A percentile compares a stretch with the other conserved stretches of the same genome.
Evolutionary conservation across 73 alveolate species (phyloP).

Genomic region (Paramecium biaurelia): DNA sequence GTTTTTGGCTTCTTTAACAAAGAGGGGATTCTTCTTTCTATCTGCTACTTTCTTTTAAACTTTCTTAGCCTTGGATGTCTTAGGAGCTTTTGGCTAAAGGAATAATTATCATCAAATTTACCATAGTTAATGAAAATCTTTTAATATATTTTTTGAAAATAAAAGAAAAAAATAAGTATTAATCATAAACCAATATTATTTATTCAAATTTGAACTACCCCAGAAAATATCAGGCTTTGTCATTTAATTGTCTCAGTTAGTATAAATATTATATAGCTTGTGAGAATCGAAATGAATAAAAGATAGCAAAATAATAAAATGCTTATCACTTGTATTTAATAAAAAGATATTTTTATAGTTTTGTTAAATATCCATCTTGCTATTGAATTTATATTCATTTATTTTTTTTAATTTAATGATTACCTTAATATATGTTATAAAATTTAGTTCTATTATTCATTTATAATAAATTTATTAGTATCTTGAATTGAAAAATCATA

Average conservation of each 20-base stretch:
- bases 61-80: conserved; percentile 62
- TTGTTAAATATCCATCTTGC: too few relatives aligned
- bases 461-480: too few relatives aligned
- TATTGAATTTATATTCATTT: too few relatives aligned
- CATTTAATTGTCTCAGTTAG: background rate
- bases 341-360: too few relatives aligned
- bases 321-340: too few relatives aligned
- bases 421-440: too few relatives aligned
- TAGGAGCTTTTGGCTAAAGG: conserved; percentile 40
- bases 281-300: too few relatives aligned
- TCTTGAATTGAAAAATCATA: too few relatives aligned
- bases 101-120: background rate
- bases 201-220: background rate
- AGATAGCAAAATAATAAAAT: background rate
- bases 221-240: background rate
- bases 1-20: conserved; percentile 87
- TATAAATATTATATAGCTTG: background rate
- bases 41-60: conserved; percentile 34
- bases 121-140: conserved; percentile 32
- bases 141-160: conserved; percentile 16
- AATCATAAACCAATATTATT: background rate
- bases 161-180: background rate
- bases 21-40: conserved; percentile 84
- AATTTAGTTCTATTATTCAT: too few relatives aligned
- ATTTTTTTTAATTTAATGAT: too few relatives aligned